Base-by-base conservation (phyloP, 371 early-diverging fungal species). In the Nematocida sp. region DNA sequence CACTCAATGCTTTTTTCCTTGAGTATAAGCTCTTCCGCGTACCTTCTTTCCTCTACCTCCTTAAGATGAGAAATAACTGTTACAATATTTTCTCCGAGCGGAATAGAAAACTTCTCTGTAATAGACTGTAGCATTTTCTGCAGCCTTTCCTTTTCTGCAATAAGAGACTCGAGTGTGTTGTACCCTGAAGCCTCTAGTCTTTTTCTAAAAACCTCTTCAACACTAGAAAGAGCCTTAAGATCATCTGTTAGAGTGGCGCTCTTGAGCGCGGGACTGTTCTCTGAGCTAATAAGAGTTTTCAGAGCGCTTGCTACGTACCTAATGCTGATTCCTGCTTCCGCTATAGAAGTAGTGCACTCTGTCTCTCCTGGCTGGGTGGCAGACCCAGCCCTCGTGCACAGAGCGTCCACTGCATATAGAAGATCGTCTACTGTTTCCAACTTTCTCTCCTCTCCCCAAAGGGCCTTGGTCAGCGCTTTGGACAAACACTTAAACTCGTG, bases 401-500 rank as follows among this genome's bases (percentile, higher is more conserved):
- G 61, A n/a, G 9, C 26, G 40, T 71, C 75, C 7, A 71, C 57
- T 23, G 75, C 75, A 33, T 71, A 71, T 45, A 71, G 59, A 20
- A 71, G 13, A 25, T 71, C 75, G 23, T 71, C 63, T n/a, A 61
- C 36, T 20, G 75, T 63, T 25, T 71, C 47, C 26, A 71, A 33
- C 25, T 39, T 16, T 42, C 48, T 60, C 42, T 61, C 61, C 32
- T 71, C 63, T 13, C 38, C 59, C 61, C 75, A 57, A 28, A 71
- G 60, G 5, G 42, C 35, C 36, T 50, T 71, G 33, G 75, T 35
- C 13, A 71, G 63, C 3, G 55, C 26, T 38, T 63, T 48, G 77
- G 75, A 40, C 11, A 71, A 13, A 33, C 75, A 71, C 47, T 61
- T 59, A 36, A 71, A 71, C 53, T 71, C 75, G 61, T 71, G 75